Percentiles rank a stretch among this genome's conserved stretches.
Conservation (phyloP, 1,139 yeast species). For the Hyphopichia fennica region DNA sequence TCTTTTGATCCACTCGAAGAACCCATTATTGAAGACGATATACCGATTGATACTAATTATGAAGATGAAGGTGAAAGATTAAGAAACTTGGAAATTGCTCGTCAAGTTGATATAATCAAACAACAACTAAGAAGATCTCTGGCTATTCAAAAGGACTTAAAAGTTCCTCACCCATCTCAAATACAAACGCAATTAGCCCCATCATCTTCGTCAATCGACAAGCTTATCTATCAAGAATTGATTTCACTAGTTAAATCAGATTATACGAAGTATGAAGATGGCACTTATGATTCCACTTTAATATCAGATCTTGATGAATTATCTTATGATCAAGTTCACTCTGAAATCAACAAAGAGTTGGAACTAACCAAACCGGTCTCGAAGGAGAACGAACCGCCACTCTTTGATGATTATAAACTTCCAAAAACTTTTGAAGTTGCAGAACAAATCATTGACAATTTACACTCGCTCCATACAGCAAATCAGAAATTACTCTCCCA, state of each 20-base stretch:
- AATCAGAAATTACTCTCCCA: neutral
- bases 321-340: slow-evolving; percentile 21
- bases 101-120: slow-evolving; percentile 27
- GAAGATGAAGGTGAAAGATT: slow-evolving; percentile 23
- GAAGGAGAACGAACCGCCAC: neutral
- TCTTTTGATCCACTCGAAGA: slow-evolving; percentile 22
- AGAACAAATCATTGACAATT: neutral
- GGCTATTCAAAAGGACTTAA: slow-evolving; percentile 50
- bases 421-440: neutral
- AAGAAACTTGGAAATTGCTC: slow-evolving; percentile 24
- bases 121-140: slow-evolving; percentile 44
- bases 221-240: slow-evolving; percentile 37
- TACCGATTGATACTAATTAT: neutral
- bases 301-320: slow-evolving; percentile 46
- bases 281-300: slow-evolving; percentile 18
- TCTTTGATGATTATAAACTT: neutral
- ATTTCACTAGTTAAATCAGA: slow-evolving; percentile 48
- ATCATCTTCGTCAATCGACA: slow-evolving; percentile 12
- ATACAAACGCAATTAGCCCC: slow-evolving; percentile 7
- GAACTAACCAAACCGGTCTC: neutral
- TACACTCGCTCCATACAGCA: neutral
- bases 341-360: slow-evolving; percentile 28
- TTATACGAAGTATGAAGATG: slow-evolving; percentile 32
- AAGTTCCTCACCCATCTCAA: slow-evolving; percentile 42
- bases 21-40: slow-evolving; percentile 8